These are phyloP conservation scores for Alternaria arbusti DNA, from an alignment of 2,329 filamentous ascomycete genomes.

Conservation along the genomic window DNA sequence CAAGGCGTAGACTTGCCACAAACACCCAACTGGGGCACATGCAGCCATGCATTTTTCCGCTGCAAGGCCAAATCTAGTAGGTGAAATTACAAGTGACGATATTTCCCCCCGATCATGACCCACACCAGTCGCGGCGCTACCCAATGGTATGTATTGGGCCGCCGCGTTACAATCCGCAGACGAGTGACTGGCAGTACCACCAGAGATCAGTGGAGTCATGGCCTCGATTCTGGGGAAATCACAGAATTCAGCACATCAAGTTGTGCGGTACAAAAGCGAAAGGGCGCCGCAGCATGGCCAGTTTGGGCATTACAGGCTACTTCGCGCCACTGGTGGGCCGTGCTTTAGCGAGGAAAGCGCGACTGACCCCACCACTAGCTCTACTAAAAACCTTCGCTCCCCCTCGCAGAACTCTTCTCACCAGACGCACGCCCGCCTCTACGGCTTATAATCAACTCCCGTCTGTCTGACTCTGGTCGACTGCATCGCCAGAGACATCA, in stretches of 20 bases:
- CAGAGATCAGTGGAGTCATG: neutral
- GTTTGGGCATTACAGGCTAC: slow-evolving; percentile 9
- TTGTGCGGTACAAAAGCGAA: neutral
- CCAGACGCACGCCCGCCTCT: slow-evolving; percentile 28
- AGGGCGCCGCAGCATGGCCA: slow-evolving; percentile 18
- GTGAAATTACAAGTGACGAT: slow-evolving; percentile 8
- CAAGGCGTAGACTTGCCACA: slow-evolving; percentile 5
- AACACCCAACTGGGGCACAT: neutral
- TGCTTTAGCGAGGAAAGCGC: slow-evolving; percentile 21
- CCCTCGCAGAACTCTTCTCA: slow-evolving; percentile 20
- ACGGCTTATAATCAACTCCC: slow-evolving; percentile 29
- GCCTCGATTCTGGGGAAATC: neutral
- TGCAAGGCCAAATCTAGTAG: slow-evolving; percentile 5
- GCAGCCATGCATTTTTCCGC: slow-evolving; percentile 4
- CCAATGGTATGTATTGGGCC: slow-evolving; percentile 25
- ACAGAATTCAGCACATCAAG: neutral
- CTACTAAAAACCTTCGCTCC: slow-evolving; percentile 24
- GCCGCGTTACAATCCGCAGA: slow-evolving; percentile 2
- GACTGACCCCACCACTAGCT: slow-evolving; percentile 22
- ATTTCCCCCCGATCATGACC: slow-evolving; percentile 4
- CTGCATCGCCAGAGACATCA: slow-evolving; percentile 43
- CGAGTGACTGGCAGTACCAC: neutral
- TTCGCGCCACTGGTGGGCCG: slow-evolving; percentile 23
- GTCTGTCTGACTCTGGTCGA: slow-evolving; percentile 40
- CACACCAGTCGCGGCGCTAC: slow-evolving; percentile 16